phyloP scores from a whole-genome alignment of 2,329 filamentous ascomycete genomes.

The Verticillium nubilum region DNA sequence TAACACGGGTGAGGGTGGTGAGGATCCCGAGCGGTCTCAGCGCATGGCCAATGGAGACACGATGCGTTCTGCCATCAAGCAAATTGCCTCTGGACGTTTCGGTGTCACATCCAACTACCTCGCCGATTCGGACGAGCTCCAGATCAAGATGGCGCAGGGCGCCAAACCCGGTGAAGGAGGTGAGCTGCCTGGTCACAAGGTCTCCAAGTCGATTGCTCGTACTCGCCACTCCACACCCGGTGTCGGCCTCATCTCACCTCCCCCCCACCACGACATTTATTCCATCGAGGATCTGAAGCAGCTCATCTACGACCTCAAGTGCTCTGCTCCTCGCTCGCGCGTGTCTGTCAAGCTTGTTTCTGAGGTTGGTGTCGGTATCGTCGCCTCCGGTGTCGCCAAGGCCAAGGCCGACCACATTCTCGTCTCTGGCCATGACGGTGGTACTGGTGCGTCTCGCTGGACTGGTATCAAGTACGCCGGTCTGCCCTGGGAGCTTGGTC shows the following conservation, averaged over 20 bases:
- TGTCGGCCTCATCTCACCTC: slow-evolving; percentile 92
- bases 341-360: slow-evolving; percentile 97
- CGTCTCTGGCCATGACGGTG: slow-evolving; percentile 94
- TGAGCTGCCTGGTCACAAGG: slow-evolving; percentile 95
- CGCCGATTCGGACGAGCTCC: slow-evolving; percentile 89
- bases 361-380: slow-evolving; percentile 94
- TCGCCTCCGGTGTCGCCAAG: slow-evolving; percentile 95
- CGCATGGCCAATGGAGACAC: slow-evolving; percentile 87
- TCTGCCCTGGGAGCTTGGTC: slow-evolving; percentile 92
- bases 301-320: slow-evolving; percentile 95
- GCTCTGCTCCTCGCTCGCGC: slow-evolving; percentile 84
- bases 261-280: slow-evolving; percentile 97
- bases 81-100: slow-evolving; percentile 92
- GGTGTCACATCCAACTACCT: slow-evolving; percentile 94
- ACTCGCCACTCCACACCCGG: slow-evolving; percentile 95
- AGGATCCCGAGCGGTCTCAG: slow-evolving; percentile 86
- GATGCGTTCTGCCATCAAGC: slow-evolving; percentile 96
- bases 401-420: slow-evolving; percentile 95
- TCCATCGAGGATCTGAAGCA: slow-evolving; percentile 98
- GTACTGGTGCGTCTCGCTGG: slow-evolving; percentile 94
- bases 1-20: slow-evolving; percentile 95
- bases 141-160: slow-evolving; percentile 99
- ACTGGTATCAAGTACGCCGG: slow-evolving; percentile 98
- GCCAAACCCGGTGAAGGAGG: slow-evolving; percentile 97
- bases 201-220: slow-evolving; percentile 86